Conservation (phyloP, 2,329 filamentous ascomycete species). For the Biscogniauxia sp. region DNA sequence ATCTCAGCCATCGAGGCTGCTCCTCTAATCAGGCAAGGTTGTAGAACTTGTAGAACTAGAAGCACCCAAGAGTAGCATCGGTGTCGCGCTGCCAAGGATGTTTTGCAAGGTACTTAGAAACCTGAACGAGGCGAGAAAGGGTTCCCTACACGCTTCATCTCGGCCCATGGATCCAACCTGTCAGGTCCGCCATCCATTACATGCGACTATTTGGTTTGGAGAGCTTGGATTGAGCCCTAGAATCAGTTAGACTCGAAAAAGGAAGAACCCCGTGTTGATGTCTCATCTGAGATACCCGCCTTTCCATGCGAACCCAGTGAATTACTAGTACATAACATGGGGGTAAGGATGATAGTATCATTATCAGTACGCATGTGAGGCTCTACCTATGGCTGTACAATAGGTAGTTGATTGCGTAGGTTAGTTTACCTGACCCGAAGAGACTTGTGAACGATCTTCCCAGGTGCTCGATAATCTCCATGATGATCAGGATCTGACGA, state of each 20-base stretch:
- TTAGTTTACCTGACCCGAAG: neutral
- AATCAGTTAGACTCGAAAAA: neutral
- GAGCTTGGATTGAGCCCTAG: neutral
- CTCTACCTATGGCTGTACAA: neutral
- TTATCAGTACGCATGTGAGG: neutral
- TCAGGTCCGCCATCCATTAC: neutral
- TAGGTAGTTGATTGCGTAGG: neutral
- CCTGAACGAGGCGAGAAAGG: neutral
- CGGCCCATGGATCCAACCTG: neutral
- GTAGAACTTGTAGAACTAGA: neutral
- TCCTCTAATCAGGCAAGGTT: neutral
- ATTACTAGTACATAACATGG: neutral
- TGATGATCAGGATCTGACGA: neutral
- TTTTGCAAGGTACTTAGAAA: neutral
- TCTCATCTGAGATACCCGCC: neutral
- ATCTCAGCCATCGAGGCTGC: constrained; percentile 2
- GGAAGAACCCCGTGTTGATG: neutral
- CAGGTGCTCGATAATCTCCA: neutral
- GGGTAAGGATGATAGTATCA: neutral
- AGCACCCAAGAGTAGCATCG: neutral
- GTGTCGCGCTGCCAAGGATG: neutral
- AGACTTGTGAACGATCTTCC: neutral
- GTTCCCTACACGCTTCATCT: neutral
- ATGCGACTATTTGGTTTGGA: neutral
- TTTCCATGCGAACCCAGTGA: neutral